A percentile compares a stretch with the other conserved stretches of the same genome.
These are phyloP conservation scores for Colletotrichum viniferum DNA, from an alignment of 2,329 filamentous ascomycete species.

Conservation along the genomic window DNA sequence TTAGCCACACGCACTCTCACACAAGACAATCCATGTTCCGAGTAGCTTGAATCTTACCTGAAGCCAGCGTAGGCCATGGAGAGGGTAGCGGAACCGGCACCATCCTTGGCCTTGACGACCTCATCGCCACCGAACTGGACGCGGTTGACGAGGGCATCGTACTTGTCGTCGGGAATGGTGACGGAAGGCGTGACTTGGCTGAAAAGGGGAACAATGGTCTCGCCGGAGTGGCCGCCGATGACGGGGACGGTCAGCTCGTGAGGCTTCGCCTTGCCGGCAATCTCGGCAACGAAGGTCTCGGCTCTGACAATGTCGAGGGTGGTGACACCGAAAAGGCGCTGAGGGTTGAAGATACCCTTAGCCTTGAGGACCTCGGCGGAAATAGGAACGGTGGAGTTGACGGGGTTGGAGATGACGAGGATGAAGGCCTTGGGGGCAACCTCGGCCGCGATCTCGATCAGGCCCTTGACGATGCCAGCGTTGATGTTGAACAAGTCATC, in stretches of 20 bases:
- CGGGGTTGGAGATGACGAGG: slow-evolving; percentile 98
- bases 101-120: slow-evolving; percentile 94
- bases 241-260: slow-evolving; percentile 87
- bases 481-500: slow-evolving; percentile 99
- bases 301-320: slow-evolving; percentile 98
- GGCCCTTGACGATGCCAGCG: slow-evolving; percentile 93
- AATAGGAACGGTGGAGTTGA: slow-evolving; percentile 98
- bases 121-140: slow-evolving; percentile 98
- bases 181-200: slow-evolving; percentile 84
- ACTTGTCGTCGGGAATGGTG: slow-evolving; percentile 85
- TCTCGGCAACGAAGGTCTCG: slow-evolving; percentile 92
- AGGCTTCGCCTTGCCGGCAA: slow-evolving; percentile 81
- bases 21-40: not conserved
- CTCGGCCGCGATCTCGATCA: slow-evolving; percentile 87
- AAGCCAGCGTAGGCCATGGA: slow-evolving; percentile 97
- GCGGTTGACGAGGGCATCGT: slow-evolving; percentile 89
- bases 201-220: slow-evolving; percentile 97
- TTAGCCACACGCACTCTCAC: slow-evolving; percentile 24
- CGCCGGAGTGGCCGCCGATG: slow-evolving; percentile 95
- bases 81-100: slow-evolving; percentile 85
- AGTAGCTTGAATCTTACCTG: slow-evolving; percentile 61
- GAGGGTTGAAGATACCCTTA: slow-evolving; percentile 90
- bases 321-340: slow-evolving; percentile 97
- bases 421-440: slow-evolving; percentile 91
- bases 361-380: slow-evolving; percentile 95